Evolutionary conservation across 2,329 filamentous ascomycete species (phyloP).

Genomic region (Talaromyces piceae): DNA sequence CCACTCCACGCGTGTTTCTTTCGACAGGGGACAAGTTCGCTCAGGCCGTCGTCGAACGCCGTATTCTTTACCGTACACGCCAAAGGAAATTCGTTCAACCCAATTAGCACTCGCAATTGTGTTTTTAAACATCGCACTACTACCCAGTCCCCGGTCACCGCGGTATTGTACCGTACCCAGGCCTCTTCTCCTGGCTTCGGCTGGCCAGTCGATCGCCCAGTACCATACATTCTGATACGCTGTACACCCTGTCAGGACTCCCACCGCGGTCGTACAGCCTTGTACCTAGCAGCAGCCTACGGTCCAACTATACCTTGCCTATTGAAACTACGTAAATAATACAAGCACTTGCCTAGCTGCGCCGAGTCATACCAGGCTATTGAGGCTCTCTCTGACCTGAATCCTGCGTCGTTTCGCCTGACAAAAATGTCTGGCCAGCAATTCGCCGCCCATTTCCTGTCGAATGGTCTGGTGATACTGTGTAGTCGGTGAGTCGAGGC

Average conservation of each 20-base stretch:
- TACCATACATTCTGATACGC: neutral
- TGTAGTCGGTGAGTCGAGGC: neutral
- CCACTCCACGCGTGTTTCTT: neutral
- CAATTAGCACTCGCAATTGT: neutral
- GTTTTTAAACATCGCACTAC: neutral
- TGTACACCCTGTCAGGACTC: neutral
- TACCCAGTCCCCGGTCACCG: neutral
- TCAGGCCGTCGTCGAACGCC: too few relatives aligned
- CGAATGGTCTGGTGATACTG: neutral
- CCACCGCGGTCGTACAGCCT: neutral
- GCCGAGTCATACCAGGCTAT: neutral
- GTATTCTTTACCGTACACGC: neutral
- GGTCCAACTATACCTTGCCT: neutral
- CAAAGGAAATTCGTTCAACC: neutral
- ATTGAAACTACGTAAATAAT: neutral
- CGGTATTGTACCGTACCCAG: neutral
- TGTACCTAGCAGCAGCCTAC: neutral
- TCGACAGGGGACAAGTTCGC: neutral
- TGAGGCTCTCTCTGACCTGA: neutral
- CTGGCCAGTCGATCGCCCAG: neutral
- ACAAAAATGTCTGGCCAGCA: neutral
- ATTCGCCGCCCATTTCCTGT: neutral
- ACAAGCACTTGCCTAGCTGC: neutral
- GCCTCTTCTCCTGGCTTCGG: neutral
- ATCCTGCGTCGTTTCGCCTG: neutral